Conservation (phyloP, 176 grass and related monocot genomes). For the Oryza glaberrima region DNA sequence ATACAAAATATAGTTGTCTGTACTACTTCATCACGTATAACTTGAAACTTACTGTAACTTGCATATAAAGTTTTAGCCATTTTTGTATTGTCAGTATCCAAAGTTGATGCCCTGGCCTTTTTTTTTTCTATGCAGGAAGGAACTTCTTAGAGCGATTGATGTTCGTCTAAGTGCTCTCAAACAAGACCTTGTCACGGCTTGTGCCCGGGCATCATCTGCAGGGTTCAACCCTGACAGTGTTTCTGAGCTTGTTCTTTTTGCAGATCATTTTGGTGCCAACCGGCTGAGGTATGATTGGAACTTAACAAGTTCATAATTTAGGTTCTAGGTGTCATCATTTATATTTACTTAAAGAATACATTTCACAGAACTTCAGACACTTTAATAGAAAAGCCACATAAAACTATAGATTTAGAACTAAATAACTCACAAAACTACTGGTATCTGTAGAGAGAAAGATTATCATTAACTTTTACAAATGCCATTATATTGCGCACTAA, state of each 20-base stretch:
- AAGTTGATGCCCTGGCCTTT: conserved; percentile 24
- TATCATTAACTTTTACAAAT: conserved; percentile 24
- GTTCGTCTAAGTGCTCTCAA: conserved; percentile 84
- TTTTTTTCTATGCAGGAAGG: conserved; percentile 66
- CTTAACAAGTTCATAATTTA: conserved; percentile 18
- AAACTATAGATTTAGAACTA: neutral
- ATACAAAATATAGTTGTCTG: neutral
- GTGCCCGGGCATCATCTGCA: conserved; percentile 78
- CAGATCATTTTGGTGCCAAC: conserved; percentile 78
- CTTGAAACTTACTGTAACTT: neutral
- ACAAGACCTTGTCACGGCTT: conserved; percentile 79
- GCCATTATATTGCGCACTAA: neutral
- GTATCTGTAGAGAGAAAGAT: neutral
- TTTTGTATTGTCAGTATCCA: conserved; percentile 15
- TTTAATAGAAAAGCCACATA: neutral
- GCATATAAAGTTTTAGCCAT: neutral
- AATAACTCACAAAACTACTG: neutral
- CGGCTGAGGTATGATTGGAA: conserved; percentile 67
- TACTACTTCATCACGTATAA: neutral
- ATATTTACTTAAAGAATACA: neutral
- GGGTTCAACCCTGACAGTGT: conserved; percentile 73
- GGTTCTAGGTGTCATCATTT: neutral
- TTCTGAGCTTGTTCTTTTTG: conserved; percentile 78
- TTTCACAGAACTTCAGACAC: neutral
- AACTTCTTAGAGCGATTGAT: conserved; percentile 91